These are phyloP conservation scores for Linaria vulgaris DNA, from an alignment of 257 asterid species.

Conservation along the genomic window DNA sequence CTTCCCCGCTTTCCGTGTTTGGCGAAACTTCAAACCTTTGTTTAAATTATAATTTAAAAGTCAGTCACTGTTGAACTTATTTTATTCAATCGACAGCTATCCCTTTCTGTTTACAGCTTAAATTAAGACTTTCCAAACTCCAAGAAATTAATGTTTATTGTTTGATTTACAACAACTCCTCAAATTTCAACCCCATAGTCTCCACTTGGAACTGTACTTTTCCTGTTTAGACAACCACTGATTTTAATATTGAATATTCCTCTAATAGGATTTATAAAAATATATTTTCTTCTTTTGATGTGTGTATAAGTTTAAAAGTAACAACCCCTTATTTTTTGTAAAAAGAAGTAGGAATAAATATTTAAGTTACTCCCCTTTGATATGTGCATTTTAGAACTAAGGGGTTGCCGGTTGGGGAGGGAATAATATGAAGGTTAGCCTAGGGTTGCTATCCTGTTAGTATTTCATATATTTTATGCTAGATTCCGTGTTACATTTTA, in stretches of 20 bases:
- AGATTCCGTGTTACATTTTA: neutral
- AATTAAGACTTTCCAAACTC: constrained; percentile 15
- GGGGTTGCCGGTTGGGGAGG: neutral
- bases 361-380: no score
- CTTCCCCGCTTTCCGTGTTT: constrained; percentile 32
- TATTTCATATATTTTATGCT: neutral
- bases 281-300: no score
- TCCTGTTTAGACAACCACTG: no score
- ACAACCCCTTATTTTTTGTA: no score
- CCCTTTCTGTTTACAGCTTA: constrained; percentile 25
- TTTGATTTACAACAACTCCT: constrained; percentile 19
- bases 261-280: no score
- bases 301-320: no score
- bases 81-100: constrained; percentile 13
- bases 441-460: neutral
- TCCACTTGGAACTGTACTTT: no score
- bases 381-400: neutral
- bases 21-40: constrained; percentile 30
- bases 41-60: constrained; percentile 17
- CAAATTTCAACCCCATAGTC: constrained; percentile 1
- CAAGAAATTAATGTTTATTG: constrained; percentile 9
- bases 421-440: neutral
- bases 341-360: no score
- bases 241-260: no score
- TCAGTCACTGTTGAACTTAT: constrained; percentile 19